Evolutionary conservation across 2,329 filamentous ascomycete genomes (phyloP), one percentile per base, ranked within the genome.

Genomic region (Sphaerostilbella broomeana): DNA sequence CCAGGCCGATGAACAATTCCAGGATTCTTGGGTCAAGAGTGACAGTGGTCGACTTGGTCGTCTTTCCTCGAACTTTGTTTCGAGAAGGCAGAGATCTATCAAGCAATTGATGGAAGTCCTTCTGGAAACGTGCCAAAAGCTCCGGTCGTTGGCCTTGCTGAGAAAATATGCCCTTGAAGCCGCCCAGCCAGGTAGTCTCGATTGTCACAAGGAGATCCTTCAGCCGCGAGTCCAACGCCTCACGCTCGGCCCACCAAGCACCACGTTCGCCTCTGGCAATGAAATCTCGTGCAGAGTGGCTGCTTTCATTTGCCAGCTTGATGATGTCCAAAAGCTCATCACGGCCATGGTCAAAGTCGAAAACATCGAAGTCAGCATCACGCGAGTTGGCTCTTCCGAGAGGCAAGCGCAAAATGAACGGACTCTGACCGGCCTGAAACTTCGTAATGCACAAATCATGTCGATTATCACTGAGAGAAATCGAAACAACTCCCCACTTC

Each of bases 141-240:
- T 80, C 72, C 1, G 75, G 65, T 15, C 82, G 72, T 25, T 73
- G 72, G 34, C 69, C 61, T 38, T 84, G 76, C 38, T 86, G 83
- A 1, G 87, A 89, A 55, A 98, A 90, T n/a, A 98, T 82, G 12
- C 90, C 89, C 42, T 81, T 83, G 71, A 98, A 98, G 0, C 92
- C 92, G 34, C 90, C 89, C 5, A 98, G 76, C 92, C 92, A 98
- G 16, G 92, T 81, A 45, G 85, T 83, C 60, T 98, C 90, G 26
- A 98, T 84, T 44, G 87, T 94, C 38, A 80, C 71, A 2, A 98
- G 70, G 8, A 98, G 73, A 35, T 85, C 81, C 46, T 78, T 80
- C 17, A 98, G 70, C 8, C 86, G 79, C 21, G 67, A 65, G 55
- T 98, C 92, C 12, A 98, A 70, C 3, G 74, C 75, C 59, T 92